These are phyloP conservation scores for Aspergillus calidoustus DNA, from an alignment of 2,329 filamentous ascomycete genomes.

Conservation along the genomic window DNA sequence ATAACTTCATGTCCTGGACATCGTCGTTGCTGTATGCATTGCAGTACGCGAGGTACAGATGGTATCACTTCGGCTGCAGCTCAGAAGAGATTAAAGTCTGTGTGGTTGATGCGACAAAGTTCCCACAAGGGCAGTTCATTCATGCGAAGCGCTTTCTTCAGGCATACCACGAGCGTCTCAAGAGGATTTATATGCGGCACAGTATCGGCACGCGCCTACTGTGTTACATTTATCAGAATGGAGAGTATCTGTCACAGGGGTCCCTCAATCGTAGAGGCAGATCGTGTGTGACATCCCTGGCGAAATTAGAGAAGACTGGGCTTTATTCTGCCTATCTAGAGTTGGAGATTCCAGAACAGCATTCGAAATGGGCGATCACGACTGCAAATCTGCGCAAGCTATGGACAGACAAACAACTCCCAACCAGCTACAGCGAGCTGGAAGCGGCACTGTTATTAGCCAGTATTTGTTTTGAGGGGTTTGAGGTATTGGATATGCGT, in stretches of 20 bases:
- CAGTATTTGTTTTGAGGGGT: not conserved
- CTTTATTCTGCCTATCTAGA: not conserved
- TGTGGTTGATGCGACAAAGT: constrained; percentile 4
- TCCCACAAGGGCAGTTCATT: constrained; percentile 3
- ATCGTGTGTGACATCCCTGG: not conserved
- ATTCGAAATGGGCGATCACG: not conserved
- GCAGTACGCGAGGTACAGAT: constrained; percentile 3
- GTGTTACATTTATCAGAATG: not conserved
- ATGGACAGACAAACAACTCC: not conserved
- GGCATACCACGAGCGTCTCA: not conserved
- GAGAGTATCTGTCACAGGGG: not conserved
- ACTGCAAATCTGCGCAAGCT: not conserved
- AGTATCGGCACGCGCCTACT: not conserved
- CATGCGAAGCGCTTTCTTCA: not conserved
- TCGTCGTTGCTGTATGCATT: constrained; percentile 5
- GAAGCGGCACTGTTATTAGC: not conserved
- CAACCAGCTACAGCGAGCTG: not conserved
- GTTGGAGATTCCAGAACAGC: not conserved
- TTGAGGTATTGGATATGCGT: not conserved
- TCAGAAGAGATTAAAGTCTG: constrained; percentile 1
- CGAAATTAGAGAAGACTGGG: not conserved
- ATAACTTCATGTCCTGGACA: constrained; percentile 11
- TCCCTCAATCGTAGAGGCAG: not conserved
- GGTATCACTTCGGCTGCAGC: not conserved
- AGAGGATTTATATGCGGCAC: not conserved